Evolutionary conservation across 2,329 filamentous ascomycete species (phyloP), one percentile per base, ranked within the genome.

Genomic region (Emydomyces testavorans): DNA sequence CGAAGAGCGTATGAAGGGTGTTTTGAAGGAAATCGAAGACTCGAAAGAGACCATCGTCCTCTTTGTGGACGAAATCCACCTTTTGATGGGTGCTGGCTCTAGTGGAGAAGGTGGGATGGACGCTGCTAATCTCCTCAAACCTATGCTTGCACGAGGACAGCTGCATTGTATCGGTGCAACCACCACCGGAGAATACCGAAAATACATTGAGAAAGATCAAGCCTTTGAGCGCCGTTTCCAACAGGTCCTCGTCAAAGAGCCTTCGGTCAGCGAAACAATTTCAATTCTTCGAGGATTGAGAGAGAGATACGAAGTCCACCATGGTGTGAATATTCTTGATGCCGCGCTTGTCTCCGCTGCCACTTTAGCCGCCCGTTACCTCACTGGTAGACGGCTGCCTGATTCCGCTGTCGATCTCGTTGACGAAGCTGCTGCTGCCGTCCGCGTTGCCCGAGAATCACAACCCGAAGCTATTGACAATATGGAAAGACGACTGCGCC

Each of bases 211-310:
- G 67, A 98, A 98, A 70, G 92, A 98, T 60, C 85, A 87, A 38
- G 92, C 92, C 39, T 98, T 98, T 64, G 92, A 98, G 69, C 86
- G 92, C 67, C 85, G 92, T 66, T 98, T 98, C 76, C 92, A 98
- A 66, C 92, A 98, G 67, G 92, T 98, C 32, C 69, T 98, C 37
- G 90, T 96, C 65, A 95, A 95, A 71, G 92, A 98, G 64, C 92
- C 92, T 2, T 76, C 79, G 4, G 82, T 96, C 41, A 67, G 79
- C 1, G 92, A 98, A 69, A 96, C 92, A 11, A 79, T 98, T 53
- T 98, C 92, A 18, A 98, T 98, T 60, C 81, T 98, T n/a, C 86
- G 92, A 74, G 92, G 92, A 62, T 72, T 98, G 54, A 98, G 96
- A 73, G 90, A 96, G 65, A 87, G 88, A 64, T 98, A 96, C 69